phyloP scores from a whole-genome alignment of 495 filamentous ascomycete species.

The Lepidopterella palustris region DNA sequence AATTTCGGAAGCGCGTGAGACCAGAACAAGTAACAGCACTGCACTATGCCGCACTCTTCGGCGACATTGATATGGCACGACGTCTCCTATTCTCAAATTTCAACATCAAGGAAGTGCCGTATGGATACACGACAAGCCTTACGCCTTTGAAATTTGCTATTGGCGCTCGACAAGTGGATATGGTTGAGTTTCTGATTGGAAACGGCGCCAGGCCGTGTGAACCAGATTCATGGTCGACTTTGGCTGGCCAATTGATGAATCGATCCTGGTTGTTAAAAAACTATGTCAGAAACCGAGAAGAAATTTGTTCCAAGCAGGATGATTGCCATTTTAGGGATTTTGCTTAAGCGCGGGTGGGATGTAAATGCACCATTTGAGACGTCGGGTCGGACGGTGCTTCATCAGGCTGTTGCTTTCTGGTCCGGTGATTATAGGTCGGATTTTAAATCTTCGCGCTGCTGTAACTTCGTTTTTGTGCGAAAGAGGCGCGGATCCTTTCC shows the following conservation, averaged over 20 bases:
- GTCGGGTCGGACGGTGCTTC: constrained; percentile 18
- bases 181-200: constrained; percentile 23
- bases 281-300: constrained; percentile 20
- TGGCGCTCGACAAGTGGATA: constrained; percentile 25
- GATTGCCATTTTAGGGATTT: constrained; percentile 13
- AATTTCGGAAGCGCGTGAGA: constrained; percentile 16
- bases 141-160: constrained; percentile 21
- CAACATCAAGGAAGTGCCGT: constrained; percentile 23
- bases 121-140: constrained; percentile 22
- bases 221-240: constrained; percentile 22
- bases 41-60: constrained; percentile 24
- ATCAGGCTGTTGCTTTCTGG: constrained; percentile 23
- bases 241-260: constrained; percentile 21
- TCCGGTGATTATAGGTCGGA: constrained; percentile 20
- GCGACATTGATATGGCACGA: constrained; percentile 22
- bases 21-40: constrained; percentile 20
- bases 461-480: constrained; percentile 16
- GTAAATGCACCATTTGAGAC: constrained; percentile 17
- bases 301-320: constrained; percentile 15
- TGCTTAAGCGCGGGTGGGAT: constrained; percentile 18
- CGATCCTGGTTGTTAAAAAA: constrained; percentile 25
- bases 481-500: constrained; percentile 16
- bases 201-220: constrained; percentile 19
- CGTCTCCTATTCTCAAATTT: constrained; percentile 11
- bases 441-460: constrained; percentile 15